phyloP scores from a whole-genome alignment of 2,329 filamentous ascomycete genomes.

The Aureobasidium lini region DNA sequence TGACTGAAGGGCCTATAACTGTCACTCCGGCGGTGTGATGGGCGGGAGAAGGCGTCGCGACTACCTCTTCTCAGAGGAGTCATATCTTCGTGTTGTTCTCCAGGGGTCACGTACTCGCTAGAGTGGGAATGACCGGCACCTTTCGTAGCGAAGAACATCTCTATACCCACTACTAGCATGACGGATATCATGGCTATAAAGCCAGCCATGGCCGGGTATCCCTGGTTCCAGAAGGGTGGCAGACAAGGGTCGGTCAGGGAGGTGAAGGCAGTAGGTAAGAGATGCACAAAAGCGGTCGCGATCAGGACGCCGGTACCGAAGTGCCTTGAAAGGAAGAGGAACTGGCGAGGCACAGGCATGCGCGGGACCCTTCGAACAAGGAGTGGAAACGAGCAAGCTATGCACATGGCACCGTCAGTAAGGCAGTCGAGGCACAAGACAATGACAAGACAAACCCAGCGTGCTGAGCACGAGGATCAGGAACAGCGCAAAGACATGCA shows the following conservation, averaged over 20 bases:
- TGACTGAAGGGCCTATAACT: conserved; percentile 25
- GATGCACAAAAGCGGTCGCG: conserved; percentile 50
- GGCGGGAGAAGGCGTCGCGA: background rate
- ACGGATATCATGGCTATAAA: conserved; percentile 75
- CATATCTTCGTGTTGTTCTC: background rate
- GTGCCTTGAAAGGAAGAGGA: conserved; percentile 53
- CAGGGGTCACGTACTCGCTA: conserved; percentile 42
- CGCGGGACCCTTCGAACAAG: conserved; percentile 52
- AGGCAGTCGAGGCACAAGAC: background rate
- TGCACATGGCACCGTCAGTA: background rate
- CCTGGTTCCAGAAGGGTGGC: conserved; percentile 67
- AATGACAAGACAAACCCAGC: conserved; percentile 32
- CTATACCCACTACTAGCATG: conserved; percentile 74
- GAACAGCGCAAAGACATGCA: conserved; percentile 52
- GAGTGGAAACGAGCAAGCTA: conserved; percentile 55
- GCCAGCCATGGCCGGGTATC: conserved; percentile 73
- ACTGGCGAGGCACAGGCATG: conserved; percentile 51
- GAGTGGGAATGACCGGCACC: conserved; percentile 54
- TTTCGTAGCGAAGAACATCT: conserved; percentile 78
- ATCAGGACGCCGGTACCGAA: conserved; percentile 52
- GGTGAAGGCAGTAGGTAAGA: conserved; percentile 56
- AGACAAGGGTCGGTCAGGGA: conserved; percentile 59
- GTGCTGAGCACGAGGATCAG: conserved; percentile 51
- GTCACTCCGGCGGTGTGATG: conserved; percentile 13
- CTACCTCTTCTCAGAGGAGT: background rate